A percentile compares a stretch with the other conserved stretches of the same genome.
Evolutionary conservation across 805 yeast species (phyloP).

Genomic region (Ogataea wickerhamii): DNA sequence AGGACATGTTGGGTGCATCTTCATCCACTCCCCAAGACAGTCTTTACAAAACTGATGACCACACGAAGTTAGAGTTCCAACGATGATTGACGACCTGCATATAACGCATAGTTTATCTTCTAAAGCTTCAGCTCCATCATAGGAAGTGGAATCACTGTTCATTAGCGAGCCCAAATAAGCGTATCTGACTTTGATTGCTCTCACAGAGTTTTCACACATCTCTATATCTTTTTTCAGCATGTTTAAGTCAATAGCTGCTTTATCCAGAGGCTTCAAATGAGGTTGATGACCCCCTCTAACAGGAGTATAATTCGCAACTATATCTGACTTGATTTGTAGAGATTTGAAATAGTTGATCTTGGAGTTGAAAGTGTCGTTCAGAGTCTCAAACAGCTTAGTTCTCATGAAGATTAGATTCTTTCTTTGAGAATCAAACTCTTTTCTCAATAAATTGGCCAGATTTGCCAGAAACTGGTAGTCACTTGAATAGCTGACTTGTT

Average conservation of each 20-base stretch:
- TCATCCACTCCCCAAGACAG: constrained; percentile 72
- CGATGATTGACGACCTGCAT: constrained; percentile 64
- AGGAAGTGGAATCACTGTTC: constrained; percentile 20
- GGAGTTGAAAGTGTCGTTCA: constrained; percentile 70
- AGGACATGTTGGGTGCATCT: constrained; percentile 62
- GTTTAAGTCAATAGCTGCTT: constrained; percentile 19
- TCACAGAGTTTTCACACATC: constrained; percentile 18
- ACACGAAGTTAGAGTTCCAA: constrained; percentile 83
- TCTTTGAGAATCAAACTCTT: constrained; percentile 42
- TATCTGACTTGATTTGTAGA: constrained; percentile 82
- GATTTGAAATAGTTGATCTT: constrained; percentile 80
- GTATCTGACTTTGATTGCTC: constrained; percentile 37
- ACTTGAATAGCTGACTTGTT: constrained; percentile 9
- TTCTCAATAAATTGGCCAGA: constrained; percentile 19
- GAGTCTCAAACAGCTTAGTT: constrained; percentile 46
- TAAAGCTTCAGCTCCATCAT: constrained; percentile 18
- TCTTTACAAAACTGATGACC: constrained; percentile 89
- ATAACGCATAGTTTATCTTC: constrained; percentile 64
- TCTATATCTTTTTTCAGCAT: constrained; percentile 14
- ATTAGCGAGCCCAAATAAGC: constrained; percentile 47
- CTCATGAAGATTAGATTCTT: constrained; percentile 38
- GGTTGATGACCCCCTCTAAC: constrained; percentile 12
- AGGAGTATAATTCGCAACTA: constrained; percentile 52
- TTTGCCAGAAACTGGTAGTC: constrained; percentile 18
- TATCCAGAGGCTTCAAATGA: constrained; percentile 19